Percentiles rank a stretch among this genome's conserved stretches.
Evolutionary conservation across 208 protist species (phyloP).

Genomic region (Trypanosoma melophagium): DNA sequence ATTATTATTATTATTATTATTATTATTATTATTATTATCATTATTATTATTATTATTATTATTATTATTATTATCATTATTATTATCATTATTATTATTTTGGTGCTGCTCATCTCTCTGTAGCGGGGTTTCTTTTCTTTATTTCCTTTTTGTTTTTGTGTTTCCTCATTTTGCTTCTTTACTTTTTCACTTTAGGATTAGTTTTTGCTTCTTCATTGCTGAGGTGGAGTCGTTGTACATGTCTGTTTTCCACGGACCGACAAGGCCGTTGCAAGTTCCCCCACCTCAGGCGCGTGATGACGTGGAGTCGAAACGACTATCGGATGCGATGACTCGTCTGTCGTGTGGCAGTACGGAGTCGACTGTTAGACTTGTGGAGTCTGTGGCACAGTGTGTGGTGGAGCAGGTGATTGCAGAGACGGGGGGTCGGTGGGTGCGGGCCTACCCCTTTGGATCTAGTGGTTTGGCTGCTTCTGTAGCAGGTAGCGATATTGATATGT

Average conservation of each 20-base stretch:
- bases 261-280: slow-evolving; percentile 30
- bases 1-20: slow-evolving; percentile 1
- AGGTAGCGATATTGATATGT: slow-evolving; percentile 92
- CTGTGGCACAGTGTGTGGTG: slow-evolving; percentile 17
- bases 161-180: slow-evolving; percentile 16
- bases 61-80: slow-evolving; percentile 1
- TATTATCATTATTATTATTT: background rate
- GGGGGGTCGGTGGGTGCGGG: slow-evolving; percentile 42
- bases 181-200: background rate
- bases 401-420: slow-evolving; percentile 4
- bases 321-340: background rate
- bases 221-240: slow-evolving; percentile 18
- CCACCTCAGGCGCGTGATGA: slow-evolving; percentile 20
- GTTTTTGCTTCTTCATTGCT: slow-evolving; percentile 2
- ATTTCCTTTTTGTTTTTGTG: too few species aligned
- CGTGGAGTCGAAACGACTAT: slow-evolving; percentile 22
- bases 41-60: slow-evolving; percentile 4
- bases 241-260: slow-evolving; percentile 22
- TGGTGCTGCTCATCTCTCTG: background rate
- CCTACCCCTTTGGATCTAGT: slow-evolving; percentile 69
- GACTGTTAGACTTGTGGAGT: slow-evolving; percentile 17
- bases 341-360: background rate
- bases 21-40: background rate
- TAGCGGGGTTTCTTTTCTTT: slow-evolving; percentile 12
- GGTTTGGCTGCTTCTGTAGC: slow-evolving; percentile 71